Evolutionary conservation across 176 grass and related monocot genomes (phyloP).

Genomic region (Musa acuminata): DNA sequence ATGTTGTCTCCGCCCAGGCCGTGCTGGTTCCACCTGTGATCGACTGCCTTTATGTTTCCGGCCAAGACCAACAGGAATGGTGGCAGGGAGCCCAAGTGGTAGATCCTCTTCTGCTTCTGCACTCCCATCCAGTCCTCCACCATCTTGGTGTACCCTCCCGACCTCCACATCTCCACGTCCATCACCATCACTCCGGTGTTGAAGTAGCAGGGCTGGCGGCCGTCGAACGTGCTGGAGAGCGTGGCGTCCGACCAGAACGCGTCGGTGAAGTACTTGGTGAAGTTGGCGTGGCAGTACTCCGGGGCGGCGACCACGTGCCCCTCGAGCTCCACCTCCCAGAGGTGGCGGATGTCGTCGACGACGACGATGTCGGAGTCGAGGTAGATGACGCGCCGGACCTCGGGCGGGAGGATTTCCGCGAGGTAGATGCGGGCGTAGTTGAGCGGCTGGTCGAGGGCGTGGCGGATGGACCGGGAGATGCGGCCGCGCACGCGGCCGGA

Average conservation of each 20-base stretch:
- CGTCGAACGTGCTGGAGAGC: neutral
- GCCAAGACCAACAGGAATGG: slow-evolving; percentile 2
- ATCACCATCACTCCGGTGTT: slow-evolving; percentile 17
- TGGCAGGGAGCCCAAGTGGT: slow-evolving; percentile 5
- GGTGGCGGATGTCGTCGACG: slow-evolving; percentile 10
- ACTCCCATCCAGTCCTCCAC: slow-evolving; percentile 9
- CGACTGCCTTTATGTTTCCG: neutral
- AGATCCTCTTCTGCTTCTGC: neutral
- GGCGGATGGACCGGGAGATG: neutral
- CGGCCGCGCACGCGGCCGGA: neutral
- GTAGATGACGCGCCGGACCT: slow-evolving; percentile 3
- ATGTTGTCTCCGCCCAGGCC: slow-evolving; percentile 7
- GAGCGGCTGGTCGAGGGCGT: slow-evolving; percentile 3
- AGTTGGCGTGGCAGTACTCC: slow-evolving; percentile 26
- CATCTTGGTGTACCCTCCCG: neutral
- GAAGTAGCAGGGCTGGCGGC: slow-evolving; percentile 3
- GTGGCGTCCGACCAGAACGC: slow-evolving; percentile 9
- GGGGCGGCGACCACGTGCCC: slow-evolving; percentile 1
- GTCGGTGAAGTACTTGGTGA: slow-evolving; percentile 19
- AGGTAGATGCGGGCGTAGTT: slow-evolving; percentile 11
- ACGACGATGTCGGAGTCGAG: slow-evolving; percentile 1
- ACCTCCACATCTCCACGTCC: neutral
- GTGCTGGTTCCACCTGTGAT: slow-evolving; percentile 11
- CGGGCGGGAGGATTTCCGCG: neutral
- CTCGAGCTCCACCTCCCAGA: neutral